These are phyloP conservation scores for Baffinella frigidus DNA, from an alignment of 208 protist species.

Conservation along the genomic window DNA sequence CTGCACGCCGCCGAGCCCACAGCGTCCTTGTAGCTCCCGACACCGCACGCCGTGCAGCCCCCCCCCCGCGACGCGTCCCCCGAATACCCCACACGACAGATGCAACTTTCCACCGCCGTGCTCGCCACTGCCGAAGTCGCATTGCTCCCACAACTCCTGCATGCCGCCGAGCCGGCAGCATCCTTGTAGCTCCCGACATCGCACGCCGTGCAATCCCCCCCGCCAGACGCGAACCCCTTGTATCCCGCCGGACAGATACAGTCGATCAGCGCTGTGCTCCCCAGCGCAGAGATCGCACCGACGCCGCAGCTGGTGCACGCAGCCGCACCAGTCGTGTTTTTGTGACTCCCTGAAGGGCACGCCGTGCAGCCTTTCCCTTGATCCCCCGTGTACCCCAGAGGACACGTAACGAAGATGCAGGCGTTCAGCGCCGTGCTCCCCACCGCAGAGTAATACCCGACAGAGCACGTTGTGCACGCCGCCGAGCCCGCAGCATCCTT, in stretches of 20 bases:
- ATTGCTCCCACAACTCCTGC: no score
- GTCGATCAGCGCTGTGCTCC: background rate
- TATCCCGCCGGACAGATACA: constrained; percentile 18
- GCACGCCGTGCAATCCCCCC: constrained; percentile 32
- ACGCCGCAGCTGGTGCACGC: background rate
- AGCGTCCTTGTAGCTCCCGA: background rate
- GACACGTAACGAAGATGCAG: constrained; percentile 4
- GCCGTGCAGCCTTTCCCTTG: background rate
- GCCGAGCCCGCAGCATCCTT: background rate
- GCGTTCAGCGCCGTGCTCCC: background rate
- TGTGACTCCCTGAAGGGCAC: background rate
- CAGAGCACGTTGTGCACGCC: no score
- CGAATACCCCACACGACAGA: background rate
- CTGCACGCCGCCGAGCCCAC: background rate
- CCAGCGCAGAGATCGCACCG: background rate
- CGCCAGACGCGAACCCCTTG: background rate
- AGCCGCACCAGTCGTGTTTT: background rate
- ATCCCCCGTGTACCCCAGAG: background rate
- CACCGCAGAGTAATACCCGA: no score
- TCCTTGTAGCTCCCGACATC: background rate
- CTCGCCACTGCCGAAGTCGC: no score
- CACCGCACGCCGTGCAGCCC: constrained; percentile 4
- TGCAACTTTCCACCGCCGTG: no score
- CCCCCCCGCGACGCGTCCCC: background rate
- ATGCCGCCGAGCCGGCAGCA: background rate